Conservation (phyloP, 2,329 filamentous ascomycete species). For the Pseudogymnoascus sp. region DNA sequence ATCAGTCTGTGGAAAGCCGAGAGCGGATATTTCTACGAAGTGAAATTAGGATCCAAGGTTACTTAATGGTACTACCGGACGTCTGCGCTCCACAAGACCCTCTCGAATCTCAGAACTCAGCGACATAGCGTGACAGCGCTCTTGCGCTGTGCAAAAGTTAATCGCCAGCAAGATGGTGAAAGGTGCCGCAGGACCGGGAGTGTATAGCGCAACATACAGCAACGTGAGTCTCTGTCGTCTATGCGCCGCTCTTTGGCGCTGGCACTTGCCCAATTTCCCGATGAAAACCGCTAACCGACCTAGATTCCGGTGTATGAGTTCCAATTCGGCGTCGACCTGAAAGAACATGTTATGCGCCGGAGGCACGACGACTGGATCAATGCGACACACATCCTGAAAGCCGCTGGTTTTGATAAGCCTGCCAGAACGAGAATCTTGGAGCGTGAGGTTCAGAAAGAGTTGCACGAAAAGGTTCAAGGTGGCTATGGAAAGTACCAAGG, state of each 20-base stretch:
- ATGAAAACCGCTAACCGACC: slow-evolving; percentile 14
- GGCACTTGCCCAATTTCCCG: slow-evolving; percentile 13
- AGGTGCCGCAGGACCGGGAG: slow-evolving; percentile 28
- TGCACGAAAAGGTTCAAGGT: slow-evolving; percentile 96
- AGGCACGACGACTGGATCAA: slow-evolving; percentile 96
- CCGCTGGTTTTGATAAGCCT: slow-evolving; percentile 94
- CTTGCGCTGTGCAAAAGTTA: slow-evolving; percentile 3
- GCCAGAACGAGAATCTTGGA: slow-evolving; percentile 91
- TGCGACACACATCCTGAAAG: slow-evolving; percentile 97
- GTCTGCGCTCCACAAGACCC: neutral
- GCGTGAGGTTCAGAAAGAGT: slow-evolving; percentile 91
- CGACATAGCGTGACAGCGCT: neutral
- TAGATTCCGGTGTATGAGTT: slow-evolving; percentile 94
- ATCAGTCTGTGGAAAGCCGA: neutral
- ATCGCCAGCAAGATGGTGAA: slow-evolving; percentile 26
- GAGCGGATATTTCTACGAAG: slow-evolving; percentile 2
- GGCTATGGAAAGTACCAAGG: slow-evolving; percentile 98
- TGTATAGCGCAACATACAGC: slow-evolving; percentile 64
- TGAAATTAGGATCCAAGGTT: neutral
- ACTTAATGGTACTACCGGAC: neutral
- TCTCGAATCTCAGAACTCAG: neutral
- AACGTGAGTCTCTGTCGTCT: slow-evolving; percentile 42
- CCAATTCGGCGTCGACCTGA: slow-evolving; percentile 70
- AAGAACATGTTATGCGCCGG: slow-evolving; percentile 91
- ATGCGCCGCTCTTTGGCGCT: neutral